Evolutionary conservation across 2,329 filamentous ascomycete species (phyloP), one percentile per base, ranked within the genome.

Genomic region (Aulographum hederae): DNA sequence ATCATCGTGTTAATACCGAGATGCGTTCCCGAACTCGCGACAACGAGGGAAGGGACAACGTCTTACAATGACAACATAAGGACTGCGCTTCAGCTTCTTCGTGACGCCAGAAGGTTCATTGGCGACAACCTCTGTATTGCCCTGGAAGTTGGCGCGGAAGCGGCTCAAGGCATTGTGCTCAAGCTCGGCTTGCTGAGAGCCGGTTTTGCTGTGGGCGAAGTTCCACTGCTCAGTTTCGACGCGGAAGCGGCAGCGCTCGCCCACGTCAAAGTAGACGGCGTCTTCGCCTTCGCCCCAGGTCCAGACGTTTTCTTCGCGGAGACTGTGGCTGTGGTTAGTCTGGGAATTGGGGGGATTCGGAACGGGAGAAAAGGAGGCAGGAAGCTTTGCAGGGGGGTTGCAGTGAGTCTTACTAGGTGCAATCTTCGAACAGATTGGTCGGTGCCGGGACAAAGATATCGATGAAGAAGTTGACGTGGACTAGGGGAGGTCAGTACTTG

Each of bases 381-480:
- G 30, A 16, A 15, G 8, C 18, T 6, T 20, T 12, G 32, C 28
- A n/a, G 31, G 14, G n/a, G 30, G 4, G 8, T 20, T 6, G 16
- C 4, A 25, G 13, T 23, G 15, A n/a, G n/a, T n/a, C 73, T 56
- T 56, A 84, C 77, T 80, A 93, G 48, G 70, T 67, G 17, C 74
- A 72, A n/a, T 71, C 73, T 18, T 78, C 70, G 25, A 84, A 78
- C 3, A 92, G 63, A 39, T 80, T 71, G 34, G 73, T 67, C 21
- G 69, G 71, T 5, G 33, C 1, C 69, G 81, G 39, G 4, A 95
- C 72, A 36, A 81, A 76, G 19, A 98, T 82, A 39, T 95, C 85
- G 43, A 86, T 79, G 43, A 94, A 98, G 52, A 98, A 98, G 39
- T 93, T 81, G 3, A 85, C 76, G 30, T 74, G 73, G 37, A 95